phyloP scores from a whole-genome alignment of 768 basidiomycete species.

The Gloeopeniophorella convolvens region DNA sequence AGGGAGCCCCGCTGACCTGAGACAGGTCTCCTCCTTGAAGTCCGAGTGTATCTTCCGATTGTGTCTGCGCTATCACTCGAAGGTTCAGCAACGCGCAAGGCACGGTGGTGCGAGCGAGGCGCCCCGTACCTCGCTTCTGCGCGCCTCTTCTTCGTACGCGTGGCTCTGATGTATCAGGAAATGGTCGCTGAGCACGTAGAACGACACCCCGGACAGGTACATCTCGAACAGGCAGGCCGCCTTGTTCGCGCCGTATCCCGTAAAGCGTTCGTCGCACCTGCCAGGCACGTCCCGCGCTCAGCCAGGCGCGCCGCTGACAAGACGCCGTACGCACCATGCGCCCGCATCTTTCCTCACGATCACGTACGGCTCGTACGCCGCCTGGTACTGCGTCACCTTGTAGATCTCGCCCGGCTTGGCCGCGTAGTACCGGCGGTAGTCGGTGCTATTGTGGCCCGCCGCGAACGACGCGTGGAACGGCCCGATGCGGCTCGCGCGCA shows the following conservation, averaged over 20 bases:
- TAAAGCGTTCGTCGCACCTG: conserved; percentile 89
- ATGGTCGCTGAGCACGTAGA: conserved; percentile 79
- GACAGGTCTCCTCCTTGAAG: conserved; percentile 72
- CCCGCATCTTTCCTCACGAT: conserved; percentile 54
- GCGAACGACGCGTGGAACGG: conserved; percentile 79
- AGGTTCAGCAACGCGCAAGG: background rate
- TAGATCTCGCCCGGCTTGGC: conserved; percentile 64
- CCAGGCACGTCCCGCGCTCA: background rate
- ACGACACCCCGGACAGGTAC: conserved; percentile 80
- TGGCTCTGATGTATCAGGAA: conserved; percentile 88
- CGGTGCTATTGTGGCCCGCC: conserved; percentile 74
- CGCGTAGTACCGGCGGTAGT: conserved; percentile 63
- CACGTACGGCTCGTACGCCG: conserved; percentile 85
- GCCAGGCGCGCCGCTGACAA: no score
- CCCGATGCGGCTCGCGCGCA: conserved; percentile 46
- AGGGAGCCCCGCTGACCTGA: conserved; percentile 42
- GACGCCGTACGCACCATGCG: conserved; percentile 10
- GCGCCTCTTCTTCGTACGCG: conserved; percentile 66
- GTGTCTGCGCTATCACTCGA: conserved; percentile 47
- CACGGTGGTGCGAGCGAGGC: background rate
- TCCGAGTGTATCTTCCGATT: conserved; percentile 75
- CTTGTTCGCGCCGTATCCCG: conserved; percentile 90
- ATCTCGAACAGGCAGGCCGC: conserved; percentile 90
- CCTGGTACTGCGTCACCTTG: conserved; percentile 68
- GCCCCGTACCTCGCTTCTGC: conserved; percentile 56